A percentile compares a stretch with the other conserved stretches of the same genome.
Evolutionary conservation across 164 flowering plant genomes (phyloP).

Genomic region (Nymphaea colorata): DNA sequence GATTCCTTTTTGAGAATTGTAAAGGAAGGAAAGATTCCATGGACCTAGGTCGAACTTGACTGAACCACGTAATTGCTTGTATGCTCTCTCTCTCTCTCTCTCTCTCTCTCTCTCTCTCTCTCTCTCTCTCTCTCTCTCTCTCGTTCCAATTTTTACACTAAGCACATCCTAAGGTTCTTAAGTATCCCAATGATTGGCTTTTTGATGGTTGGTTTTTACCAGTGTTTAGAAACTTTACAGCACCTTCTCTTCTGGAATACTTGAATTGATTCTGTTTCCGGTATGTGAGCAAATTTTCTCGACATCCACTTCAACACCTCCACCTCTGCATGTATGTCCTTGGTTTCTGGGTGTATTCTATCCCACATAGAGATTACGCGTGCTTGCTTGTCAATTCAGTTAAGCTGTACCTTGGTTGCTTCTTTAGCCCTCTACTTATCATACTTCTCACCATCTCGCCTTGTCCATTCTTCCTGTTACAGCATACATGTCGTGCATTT

Average conservation of each 20-base stretch:
- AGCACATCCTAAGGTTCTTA: conserved; percentile 73
- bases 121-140: conserved; percentile 13
- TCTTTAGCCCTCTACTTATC: conserved; percentile 41
- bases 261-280: conserved; percentile 29
- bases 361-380: conserved; percentile 60
- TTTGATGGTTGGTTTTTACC: conserved; percentile 28
- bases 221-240: conserved; percentile 53
- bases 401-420: conserved; percentile 62
- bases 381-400: conserved; percentile 38
- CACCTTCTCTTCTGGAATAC: conserved; percentile 20
- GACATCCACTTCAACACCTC: conserved; percentile 50
- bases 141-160: too few species aligned
- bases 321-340: conserved; percentile 34
- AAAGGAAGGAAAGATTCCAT: too few species aligned
- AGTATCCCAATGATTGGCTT: conserved; percentile 28
- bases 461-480: conserved; percentile 52
- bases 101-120: conserved; percentile 28
- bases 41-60: too few species aligned
- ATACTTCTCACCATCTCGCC: conserved; percentile 46
- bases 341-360: conserved; percentile 37
- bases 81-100: too few species aligned
- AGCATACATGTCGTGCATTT: conserved; percentile 73
- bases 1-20: too few species aligned
- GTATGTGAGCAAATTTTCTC: conserved; percentile 46
- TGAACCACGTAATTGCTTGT: too few species aligned